Conservation (phyloP, 2,329 filamentous ascomycete genomes). For the Aspergillus glaucus region DNA sequence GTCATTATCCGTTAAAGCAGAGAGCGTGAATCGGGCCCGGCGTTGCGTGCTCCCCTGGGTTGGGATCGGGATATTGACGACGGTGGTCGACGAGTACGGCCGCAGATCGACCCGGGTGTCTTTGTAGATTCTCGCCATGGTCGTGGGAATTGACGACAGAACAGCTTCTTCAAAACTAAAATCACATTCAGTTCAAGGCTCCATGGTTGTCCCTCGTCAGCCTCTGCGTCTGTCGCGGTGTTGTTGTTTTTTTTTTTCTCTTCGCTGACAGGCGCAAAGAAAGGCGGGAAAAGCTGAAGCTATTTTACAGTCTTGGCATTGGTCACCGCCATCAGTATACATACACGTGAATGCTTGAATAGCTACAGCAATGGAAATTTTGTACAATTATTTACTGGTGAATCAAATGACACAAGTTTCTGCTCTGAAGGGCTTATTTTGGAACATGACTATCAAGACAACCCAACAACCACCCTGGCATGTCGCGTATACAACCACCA, state of each 20-base stretch:
- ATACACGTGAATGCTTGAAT: too few species aligned
- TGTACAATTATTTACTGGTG: too few species aligned
- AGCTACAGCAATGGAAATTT: too few species aligned
- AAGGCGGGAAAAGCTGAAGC: conserved; percentile 26
- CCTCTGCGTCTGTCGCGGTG: conserved; percentile 5
- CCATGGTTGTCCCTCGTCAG: conserved; percentile 19
- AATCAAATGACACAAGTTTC: too few species aligned
- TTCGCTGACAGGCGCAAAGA: conserved; percentile 14
- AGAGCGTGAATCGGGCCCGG: conserved; percentile 39
- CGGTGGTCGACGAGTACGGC: conserved; percentile 60
- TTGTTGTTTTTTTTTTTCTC: not conserved
- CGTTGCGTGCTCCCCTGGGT: conserved; percentile 44
- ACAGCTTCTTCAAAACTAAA: conserved; percentile 10
- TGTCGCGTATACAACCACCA: not conserved
- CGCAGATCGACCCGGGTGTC: conserved; percentile 82
- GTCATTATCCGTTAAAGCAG: conserved; percentile 38
- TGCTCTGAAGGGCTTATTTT: too few species aligned
- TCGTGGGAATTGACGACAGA: conserved; percentile 18
- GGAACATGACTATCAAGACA: too few species aligned
- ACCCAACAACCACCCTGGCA: not conserved
- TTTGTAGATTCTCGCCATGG: conserved; percentile 71
- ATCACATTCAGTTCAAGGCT: conserved; percentile 20
- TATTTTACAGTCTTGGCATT: conserved; percentile 27
- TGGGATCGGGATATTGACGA: conserved; percentile 62
- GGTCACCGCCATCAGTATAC: not conserved